Percentiles rank a stretch among this genome's conserved stretches.
These are phyloP conservation scores for Talaromyces stipitatus DNA, from an alignment of 495 filamentous ascomycete species.

Conservation along the genomic window DNA sequence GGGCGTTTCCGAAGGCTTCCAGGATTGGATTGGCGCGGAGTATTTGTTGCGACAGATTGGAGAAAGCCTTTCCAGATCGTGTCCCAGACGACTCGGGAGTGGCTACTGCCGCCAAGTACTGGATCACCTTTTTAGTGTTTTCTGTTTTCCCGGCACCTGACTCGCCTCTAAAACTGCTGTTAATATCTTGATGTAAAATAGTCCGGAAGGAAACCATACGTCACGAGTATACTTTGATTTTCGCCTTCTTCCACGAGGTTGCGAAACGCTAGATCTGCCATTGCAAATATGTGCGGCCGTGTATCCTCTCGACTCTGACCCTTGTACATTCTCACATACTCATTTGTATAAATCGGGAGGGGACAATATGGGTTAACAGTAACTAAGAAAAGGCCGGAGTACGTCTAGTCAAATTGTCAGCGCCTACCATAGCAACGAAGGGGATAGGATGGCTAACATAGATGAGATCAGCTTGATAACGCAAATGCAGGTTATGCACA, in stretches of 20 bases:
- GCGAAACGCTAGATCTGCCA: conserved; percentile 96
- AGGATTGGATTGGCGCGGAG: conserved; percentile 94
- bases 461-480: conserved; percentile 92
- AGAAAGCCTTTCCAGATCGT: conserved; percentile 59
- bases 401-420: conserved; percentile 50
- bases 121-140: conserved; percentile 99
- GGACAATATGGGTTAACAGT: conserved; percentile 96
- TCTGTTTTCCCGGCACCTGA: conserved; percentile 98
- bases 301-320: conserved; percentile 85
- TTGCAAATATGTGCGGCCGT: conserved; percentile 95
- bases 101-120: conserved; percentile 93
- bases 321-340: conserved; percentile 96
- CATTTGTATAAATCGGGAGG: conserved; percentile 90
- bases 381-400: conserved; percentile 94
- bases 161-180: conserved; percentile 56
- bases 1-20: conserved; percentile 96
- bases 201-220: conserved; percentile 34
- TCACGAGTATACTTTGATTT: conserved; percentile 97
- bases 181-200: background rate
- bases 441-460: conserved; percentile 51
- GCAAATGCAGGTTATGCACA: conserved; percentile 88
- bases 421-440: conserved; percentile 5
- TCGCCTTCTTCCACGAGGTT: conserved; percentile 92
- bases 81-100: conserved; percentile 67
- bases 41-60: conserved; percentile 94